Base-by-base conservation (phyloP, 495 filamentous ascomycete species). In the Xylaria longipes region DNA sequence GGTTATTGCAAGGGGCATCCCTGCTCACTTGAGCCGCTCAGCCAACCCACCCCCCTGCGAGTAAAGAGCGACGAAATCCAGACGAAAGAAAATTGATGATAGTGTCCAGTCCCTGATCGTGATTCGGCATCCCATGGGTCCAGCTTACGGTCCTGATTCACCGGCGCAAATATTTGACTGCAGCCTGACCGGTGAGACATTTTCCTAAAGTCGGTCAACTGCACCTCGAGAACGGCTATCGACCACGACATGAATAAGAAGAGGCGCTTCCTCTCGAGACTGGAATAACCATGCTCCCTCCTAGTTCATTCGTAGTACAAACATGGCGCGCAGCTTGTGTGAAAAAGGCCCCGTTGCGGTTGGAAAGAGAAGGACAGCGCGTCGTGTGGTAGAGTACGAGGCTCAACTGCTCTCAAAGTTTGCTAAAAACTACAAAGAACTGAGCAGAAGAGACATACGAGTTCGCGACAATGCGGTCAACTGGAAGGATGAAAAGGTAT, bases 401-500 rank as follows among this genome's bases (percentile, higher is more conserved):
- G 27, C 73, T 15, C 69, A 64, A 25, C 69, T 14, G 35, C 48
- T 65, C 4, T 35, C 70, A 12, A 78, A 70, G 58, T n/a, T 76
- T 29, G 43, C 58, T 9, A 46, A 71, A 33, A 75, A 73, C 33
- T 73, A 72, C 63, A 73, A 69, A 62, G 73, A 75, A 29, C 27
- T 76, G 37, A 66, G 62, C 6, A 75, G 62, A 63, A 74, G 73
- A 7, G 69, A 74, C 41, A 61, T 76, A 69, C 74, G 75, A 72
- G n/a, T 72, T 48, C 74, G 70, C 57, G 62, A 68, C 39, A 74
- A 72, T 50, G 72, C 75, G 35, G 68, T 79, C 43, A 65, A 79
- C 57, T 79, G 77, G 77, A 73, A 20, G 8, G 75, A 77, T 29
- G 67, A 77, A 25, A 48, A 39, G n/a, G 77, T 79, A 14, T 79